phyloP scores from a whole-genome alignment of 2,329 filamentous ascomycete species.

The Aspergillus nomiae region DNA sequence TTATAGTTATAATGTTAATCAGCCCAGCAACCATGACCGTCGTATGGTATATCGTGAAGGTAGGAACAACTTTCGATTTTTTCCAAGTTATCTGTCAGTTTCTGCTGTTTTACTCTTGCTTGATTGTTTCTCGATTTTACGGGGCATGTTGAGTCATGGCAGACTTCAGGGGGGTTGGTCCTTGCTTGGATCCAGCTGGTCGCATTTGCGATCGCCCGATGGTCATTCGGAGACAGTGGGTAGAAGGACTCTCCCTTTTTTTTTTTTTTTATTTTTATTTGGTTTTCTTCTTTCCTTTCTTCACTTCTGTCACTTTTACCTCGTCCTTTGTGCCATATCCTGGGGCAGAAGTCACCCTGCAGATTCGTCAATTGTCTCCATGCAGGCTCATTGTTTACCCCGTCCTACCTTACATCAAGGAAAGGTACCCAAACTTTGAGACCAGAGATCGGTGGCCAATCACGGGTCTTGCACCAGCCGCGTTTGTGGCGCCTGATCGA shows the following conservation, averaged over 20 bases:
- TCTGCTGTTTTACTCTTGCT: neutral
- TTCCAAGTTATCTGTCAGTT: constrained; percentile 9
- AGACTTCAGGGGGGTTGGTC: neutral
- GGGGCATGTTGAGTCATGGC: neutral
- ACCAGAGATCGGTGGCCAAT: constrained; percentile 19
- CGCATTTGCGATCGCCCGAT: neutral
- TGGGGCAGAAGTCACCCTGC: neutral
- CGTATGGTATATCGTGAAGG: constrained; percentile 29
- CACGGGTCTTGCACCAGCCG: constrained; percentile 16
- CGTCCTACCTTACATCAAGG: constrained; percentile 9
- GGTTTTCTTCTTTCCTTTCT: neutral
- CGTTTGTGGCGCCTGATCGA: constrained; percentile 30
- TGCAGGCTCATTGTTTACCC: constrained; percentile 12
- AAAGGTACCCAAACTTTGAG: constrained; percentile 20
- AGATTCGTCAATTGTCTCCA: constrained; percentile 1
- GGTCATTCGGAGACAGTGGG: neutral
- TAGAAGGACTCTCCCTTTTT: neutral
- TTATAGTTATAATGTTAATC: constrained; percentile 13
- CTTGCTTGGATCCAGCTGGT: neutral
- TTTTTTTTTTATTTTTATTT: neutral
- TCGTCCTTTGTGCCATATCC: neutral
- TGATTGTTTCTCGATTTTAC: neutral
- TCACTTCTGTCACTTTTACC: neutral
- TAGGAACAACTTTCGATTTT: constrained; percentile 19
- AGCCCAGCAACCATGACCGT: constrained; percentile 18